phyloP scores from a whole-genome alignment of 1,284 basidiomycete genomes.

The Apiotrichum laibachii region DNA sequence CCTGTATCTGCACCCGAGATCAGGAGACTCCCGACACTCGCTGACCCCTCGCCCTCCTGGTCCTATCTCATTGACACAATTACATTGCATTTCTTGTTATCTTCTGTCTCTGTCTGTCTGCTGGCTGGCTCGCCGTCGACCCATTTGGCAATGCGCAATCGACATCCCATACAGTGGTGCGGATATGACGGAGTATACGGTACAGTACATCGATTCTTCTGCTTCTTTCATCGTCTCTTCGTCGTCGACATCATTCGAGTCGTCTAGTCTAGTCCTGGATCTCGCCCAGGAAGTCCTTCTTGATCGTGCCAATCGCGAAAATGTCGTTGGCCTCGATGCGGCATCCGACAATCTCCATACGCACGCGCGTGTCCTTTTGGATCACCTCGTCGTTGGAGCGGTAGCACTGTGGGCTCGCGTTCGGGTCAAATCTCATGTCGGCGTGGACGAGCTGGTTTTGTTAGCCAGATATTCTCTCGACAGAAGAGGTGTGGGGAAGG shows the following conservation, averaged over 20 bases:
- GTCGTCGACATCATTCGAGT: background rate
- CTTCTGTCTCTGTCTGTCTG: no score
- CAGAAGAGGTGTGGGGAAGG: conserved; percentile 9
- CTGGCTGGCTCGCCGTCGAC: no score
- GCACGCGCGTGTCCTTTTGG: conserved; percentile 86
- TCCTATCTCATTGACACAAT: no score
- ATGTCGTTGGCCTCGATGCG: conserved; percentile 97
- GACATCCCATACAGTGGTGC: no score
- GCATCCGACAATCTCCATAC: conserved; percentile 94
- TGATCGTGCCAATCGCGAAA: conserved; percentile 89
- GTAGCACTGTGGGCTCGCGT: conserved; percentile 86
- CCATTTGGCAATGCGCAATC: no score
- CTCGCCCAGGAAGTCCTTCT: conserved; percentile 89
- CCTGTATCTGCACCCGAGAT: no score
- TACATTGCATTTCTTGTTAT: no score
- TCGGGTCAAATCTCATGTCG: conserved; percentile 88
- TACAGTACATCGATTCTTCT: background rate
- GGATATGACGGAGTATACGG: background rate
- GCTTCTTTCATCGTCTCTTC: background rate
- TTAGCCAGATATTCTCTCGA: conserved; percentile 14
- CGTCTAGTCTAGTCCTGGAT: conserved; percentile 54
- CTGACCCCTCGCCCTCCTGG: no score
- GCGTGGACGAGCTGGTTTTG: conserved; percentile 75
- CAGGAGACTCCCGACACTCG: no score
- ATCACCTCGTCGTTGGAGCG: conserved; percentile 88